phyloP scores from a whole-genome alignment of 129 eudicot genomes.

The Mikania micrantha region DNA sequence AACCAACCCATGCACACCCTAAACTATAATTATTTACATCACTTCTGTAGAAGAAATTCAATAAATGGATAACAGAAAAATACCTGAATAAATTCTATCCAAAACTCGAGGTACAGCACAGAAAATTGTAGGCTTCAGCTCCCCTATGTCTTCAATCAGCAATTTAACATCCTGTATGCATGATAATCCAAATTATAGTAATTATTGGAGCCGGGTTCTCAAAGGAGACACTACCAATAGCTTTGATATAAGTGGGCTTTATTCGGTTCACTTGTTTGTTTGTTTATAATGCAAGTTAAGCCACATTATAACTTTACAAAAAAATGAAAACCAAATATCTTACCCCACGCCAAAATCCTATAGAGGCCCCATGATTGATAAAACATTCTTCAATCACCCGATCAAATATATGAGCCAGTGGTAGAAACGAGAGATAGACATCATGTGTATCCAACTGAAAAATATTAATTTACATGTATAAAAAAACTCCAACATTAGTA shows the following conservation, averaged over 20 bases:
- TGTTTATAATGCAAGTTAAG: no score
- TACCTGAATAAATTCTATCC: conserved; percentile 85
- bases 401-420: conserved; percentile 93
- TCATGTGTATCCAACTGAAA: conserved; percentile 52
- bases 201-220: no score
- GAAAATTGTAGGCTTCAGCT: conserved; percentile 86
- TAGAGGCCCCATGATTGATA: conserved; percentile 77
- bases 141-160: conserved; percentile 78
- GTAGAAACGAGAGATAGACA: conserved; percentile 91
- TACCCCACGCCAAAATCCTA: conserved; percentile 99
- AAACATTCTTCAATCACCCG: conserved; percentile 87
- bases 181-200: not conserved
- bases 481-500: not conserved
- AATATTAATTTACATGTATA: not conserved
- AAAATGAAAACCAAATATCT: conserved; percentile 28
- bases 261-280: no score
- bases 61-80: conserved; percentile 1
- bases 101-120: conserved; percentile 98
- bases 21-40: not conserved
- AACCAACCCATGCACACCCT: no score
- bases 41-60: not conserved
- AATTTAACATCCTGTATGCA: conserved; percentile 77
- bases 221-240: no score
- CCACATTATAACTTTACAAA: not conserved
- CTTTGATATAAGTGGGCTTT: no score